Percentiles rank a stretch among this genome's conserved stretches.
Conservation (phyloP, 192 early-diverging fungal species). For the Entomortierella parvispora region DNA sequence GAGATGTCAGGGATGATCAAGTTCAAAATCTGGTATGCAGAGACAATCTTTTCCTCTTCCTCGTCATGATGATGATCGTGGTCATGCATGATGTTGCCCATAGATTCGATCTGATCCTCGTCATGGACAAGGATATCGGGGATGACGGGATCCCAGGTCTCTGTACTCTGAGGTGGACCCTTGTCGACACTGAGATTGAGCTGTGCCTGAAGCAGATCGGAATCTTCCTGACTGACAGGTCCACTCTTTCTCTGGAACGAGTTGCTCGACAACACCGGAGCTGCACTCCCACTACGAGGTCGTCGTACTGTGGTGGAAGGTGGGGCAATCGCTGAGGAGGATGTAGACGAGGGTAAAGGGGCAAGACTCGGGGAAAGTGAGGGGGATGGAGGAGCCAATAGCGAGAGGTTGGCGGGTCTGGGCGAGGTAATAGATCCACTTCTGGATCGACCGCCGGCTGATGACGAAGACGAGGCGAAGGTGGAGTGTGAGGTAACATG, state of each 20-base stretch:
- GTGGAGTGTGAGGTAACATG: conserved; percentile 44
- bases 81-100: neutral
- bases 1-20: conserved; percentile 51
- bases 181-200: conserved; percentile 42
- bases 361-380: conserved; percentile 8
- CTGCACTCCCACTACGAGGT: conserved; percentile 44
- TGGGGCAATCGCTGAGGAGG: conserved; percentile 6
- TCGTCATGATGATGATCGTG: conserved; percentile 19
- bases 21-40: conserved; percentile 37
- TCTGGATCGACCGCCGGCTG: conserved; percentile 38
- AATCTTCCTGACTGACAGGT: conserved; percentile 3
- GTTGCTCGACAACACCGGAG: conserved; percentile 13
- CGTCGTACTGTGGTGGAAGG: conserved; percentile 4
- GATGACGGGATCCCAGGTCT: conserved; percentile 49
- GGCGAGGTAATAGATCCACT: conserved; percentile 50
- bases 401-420: conserved; percentile 36
- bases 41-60: conserved; percentile 51
- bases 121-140: conserved; percentile 46
- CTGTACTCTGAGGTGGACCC: conserved; percentile 42
- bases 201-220: conserved; percentile 26
- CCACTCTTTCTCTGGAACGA: neutral
- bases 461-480: conserved; percentile 8
- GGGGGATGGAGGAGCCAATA: conserved; percentile 23
- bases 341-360: neutral
- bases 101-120: conserved; percentile 14